Base-by-base conservation (phyloP, 495 filamentous ascomycete genomes). In the Chaetomium cochliodes region DNA sequence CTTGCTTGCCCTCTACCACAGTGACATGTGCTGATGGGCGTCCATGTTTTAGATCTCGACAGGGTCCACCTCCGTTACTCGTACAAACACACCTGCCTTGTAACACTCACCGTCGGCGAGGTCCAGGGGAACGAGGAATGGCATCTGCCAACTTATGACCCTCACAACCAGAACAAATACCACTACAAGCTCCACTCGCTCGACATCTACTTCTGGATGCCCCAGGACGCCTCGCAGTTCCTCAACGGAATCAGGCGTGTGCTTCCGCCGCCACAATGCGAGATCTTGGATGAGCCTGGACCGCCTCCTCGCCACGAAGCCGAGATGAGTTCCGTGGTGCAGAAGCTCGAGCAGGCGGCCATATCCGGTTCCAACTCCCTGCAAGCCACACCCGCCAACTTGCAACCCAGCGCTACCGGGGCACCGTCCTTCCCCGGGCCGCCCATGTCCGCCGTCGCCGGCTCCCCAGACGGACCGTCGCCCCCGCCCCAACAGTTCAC, bases 121-220 rank as follows among this genome's bases (percentile, higher is more conserved):
- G 80, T 82, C 56, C 65, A 78, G 8, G 68, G 81, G 69, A 65
- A 76, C 65, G 76, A 79, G 47, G 86, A 93, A 73, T 97, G 92
- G 92, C 87, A 88, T 72, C 83, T 96, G 12, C 87, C 90, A 2
- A 86, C 84, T 9, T 86, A 79, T 66, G 90, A 93, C 68, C 84
- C 84, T 12, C 80, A 82, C 23, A 88, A 89, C 70, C 83, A 91
- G 67, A 85, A 82, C 42, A 87, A 86, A 65, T 90, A 89, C 62
- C 81, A 90, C 59, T 88, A 90, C 73, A 88, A 86, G 65, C 79
- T 97, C 0, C 89, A 96, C 70, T 91, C 90, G 2, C 66, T 96
- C 60, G 92, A 97, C 72, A 83, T 96, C 46, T 97, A 97, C 74
- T 93, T 96, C 76, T 96, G 91, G 90, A 91, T 84, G 0, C 78